Percentiles rank a stretch among this genome's conserved stretches.
Evolutionary conservation across 257 asterid genomes (phyloP).

Genomic region (Petrea volubilis): DNA sequence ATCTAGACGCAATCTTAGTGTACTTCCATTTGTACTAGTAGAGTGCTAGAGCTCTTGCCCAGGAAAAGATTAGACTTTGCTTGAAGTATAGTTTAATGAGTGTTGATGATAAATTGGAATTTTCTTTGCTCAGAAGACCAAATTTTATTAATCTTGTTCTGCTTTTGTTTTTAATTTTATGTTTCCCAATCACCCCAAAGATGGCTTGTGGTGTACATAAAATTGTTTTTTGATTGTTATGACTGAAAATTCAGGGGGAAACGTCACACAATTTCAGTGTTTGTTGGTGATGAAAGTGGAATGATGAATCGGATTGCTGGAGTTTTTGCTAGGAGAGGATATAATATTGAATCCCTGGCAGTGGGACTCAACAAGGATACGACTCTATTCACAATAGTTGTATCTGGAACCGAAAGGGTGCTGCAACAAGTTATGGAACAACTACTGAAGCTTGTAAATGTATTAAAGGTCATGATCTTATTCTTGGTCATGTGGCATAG

Average conservation of each 20-base stretch:
- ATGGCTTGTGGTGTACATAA: constrained; percentile 6
- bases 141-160: neutral
- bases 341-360: constrained; percentile 95
- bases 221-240: neutral
- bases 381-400: constrained; percentile 94
- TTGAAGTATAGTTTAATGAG: neutral
- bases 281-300: constrained; percentile 99
- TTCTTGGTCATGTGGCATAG: too few species aligned
- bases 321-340: constrained; percentile 96
- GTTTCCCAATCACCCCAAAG: too few species aligned
- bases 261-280: constrained; percentile 84
- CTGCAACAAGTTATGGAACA: constrained; percentile 89
- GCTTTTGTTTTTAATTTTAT: neutral
- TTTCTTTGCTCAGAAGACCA: neutral
- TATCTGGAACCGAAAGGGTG: constrained; percentile 82
- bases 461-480: constrained; percentile 89
- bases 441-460: constrained; percentile 90
- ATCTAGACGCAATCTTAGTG: too few species aligned
- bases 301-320: constrained; percentile 98
- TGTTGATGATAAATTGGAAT: neutral
- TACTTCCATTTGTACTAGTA: neutral
- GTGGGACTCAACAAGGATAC: constrained; percentile 96
- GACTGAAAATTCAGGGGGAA: constrained; percentile 53
- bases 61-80: neutral
- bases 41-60: neutral